Percentiles rank a stretch among this genome's conserved stretches.
phyloP scores from a whole-genome alignment of 129 eudicot genomes.

The Sambucus nigra region DNA sequence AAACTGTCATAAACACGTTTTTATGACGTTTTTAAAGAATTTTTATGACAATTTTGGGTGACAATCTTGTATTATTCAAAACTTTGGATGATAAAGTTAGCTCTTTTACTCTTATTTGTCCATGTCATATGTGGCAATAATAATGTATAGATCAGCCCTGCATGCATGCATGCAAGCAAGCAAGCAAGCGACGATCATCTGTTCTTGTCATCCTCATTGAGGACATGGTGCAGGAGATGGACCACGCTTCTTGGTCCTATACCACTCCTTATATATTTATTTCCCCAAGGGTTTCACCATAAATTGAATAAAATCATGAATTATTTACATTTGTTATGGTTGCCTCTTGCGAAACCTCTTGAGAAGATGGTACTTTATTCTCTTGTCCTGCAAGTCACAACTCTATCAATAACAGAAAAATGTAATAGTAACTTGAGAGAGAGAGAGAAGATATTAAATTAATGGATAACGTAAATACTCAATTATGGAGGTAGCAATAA shows the following conservation, averaged over 20 bases:
- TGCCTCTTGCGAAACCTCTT: constrained; percentile 15
- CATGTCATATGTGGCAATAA: neutral
- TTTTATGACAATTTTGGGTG: too few species aligned
- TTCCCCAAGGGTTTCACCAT: neutral
- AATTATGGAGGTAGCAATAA: neutral
- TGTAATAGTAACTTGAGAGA: neutral
- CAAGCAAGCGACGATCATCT: neutral
- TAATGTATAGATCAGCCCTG: neutral
- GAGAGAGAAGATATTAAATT: neutral
- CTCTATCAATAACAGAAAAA: neutral
- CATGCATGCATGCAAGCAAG: neutral
- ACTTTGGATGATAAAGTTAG: neutral
- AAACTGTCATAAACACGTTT: too few species aligned
- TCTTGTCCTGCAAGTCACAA: constrained; percentile 23
- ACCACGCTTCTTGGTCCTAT: neutral
- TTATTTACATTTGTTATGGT: constrained; percentile 22
- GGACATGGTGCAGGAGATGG: too few species aligned
- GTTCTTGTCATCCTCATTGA: neutral
- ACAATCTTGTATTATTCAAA: neutral
- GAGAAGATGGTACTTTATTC: constrained; percentile 12
- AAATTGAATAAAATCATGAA: neutral
- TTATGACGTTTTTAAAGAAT: too few species aligned
- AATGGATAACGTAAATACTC: neutral
- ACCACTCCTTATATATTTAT: neutral
- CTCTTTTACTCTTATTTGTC: neutral